Conservation (phyloP, 2,329 filamentous ascomycete species). For the Gnomoniopsis sp. region DNA sequence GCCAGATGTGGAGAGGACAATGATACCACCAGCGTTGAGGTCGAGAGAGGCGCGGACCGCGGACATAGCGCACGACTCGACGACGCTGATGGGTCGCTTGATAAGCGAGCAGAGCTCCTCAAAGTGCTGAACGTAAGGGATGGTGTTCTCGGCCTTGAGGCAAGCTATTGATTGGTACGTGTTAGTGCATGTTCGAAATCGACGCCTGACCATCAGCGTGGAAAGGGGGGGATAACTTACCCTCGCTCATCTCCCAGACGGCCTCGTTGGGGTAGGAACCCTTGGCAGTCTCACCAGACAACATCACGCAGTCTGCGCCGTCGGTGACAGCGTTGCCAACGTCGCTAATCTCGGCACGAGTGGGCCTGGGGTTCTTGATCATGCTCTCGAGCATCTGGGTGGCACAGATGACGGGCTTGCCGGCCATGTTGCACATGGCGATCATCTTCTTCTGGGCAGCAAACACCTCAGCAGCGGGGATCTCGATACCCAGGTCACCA, state of each 20-base stretch:
- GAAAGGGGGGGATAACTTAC: not conserved
- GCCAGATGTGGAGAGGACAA: slow-evolving; percentile 93
- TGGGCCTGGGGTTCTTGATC: slow-evolving; percentile 99
- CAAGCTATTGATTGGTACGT: slow-evolving; percentile 47
- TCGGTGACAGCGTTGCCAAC: slow-evolving; percentile 98
- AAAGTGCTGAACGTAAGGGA: slow-evolving; percentile 94
- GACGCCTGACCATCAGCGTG: no score
- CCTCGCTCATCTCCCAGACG: slow-evolving; percentile 97
- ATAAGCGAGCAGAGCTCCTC: slow-evolving; percentile 87
- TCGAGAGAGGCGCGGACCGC: slow-evolving; percentile 94
- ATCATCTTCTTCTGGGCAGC: slow-evolving; percentile 99
- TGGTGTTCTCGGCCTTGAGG: slow-evolving; percentile 93
- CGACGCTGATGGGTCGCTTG: slow-evolving; percentile 78
- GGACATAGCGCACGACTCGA: slow-evolving; percentile 95
- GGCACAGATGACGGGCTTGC: slow-evolving; percentile 97
- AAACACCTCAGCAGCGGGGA: slow-evolving; percentile 96
- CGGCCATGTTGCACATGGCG: slow-evolving; percentile 98
- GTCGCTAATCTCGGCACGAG: slow-evolving; percentile 96
- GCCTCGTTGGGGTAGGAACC: slow-evolving; percentile 90
- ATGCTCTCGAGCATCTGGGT: slow-evolving; percentile 99
- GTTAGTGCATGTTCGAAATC: not conserved
- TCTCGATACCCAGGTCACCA: slow-evolving; percentile 98
- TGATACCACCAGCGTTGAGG: slow-evolving; percentile 92
- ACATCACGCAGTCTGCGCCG: slow-evolving; percentile 98
- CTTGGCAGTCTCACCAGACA: slow-evolving; percentile 99